phyloP scores from a whole-genome alignment of 768 basidiomycete species.

The Astraeus odoratus region DNA sequence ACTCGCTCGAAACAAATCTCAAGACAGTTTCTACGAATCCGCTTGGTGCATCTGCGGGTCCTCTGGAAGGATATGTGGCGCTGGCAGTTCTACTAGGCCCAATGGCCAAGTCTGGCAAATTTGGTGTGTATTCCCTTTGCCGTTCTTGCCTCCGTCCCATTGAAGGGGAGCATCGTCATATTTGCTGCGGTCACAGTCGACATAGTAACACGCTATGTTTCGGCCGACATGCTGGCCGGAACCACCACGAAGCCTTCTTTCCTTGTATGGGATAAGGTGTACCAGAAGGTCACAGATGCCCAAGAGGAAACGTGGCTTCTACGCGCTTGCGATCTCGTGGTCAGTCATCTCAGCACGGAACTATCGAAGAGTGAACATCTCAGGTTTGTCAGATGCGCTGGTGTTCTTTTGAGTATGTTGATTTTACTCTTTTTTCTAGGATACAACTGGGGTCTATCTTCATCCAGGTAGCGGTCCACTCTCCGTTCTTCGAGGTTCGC shows the following conservation, averaged over 20 bases:
- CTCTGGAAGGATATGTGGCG: constrained; percentile 83
- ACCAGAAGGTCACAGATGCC: constrained; percentile 56
- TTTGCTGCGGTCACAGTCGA: constrained; percentile 40
- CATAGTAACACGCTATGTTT: constrained; percentile 40
- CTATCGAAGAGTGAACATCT: constrained; percentile 45
- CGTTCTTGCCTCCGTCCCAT: constrained; percentile 5
- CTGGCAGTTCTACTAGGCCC: constrained; percentile 62
- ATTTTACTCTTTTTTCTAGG: constrained; percentile 31
- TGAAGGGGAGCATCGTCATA: constrained; percentile 3
- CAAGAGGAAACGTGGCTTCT: constrained; percentile 75
- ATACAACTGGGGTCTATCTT: constrained; percentile 58
- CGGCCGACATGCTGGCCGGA: constrained; percentile 38
- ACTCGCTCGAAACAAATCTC: constrained; percentile 62
- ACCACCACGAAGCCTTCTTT: constrained; percentile 73
- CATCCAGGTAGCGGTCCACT: constrained; percentile 61
- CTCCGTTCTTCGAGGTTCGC: constrained; percentile 47
- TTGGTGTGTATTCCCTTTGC: constrained; percentile 37
- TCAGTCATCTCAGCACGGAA: constrained; percentile 42
- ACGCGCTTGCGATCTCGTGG: constrained; percentile 48
- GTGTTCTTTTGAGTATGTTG: too few relatives aligned
- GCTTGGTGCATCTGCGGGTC: constrained; percentile 51
- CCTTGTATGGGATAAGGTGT: constrained; percentile 82
- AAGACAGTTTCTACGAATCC: constrained; percentile 61
- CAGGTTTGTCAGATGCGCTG: constrained; percentile 32
- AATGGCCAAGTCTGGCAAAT: constrained; percentile 40